Conservation (phyloP, 805 yeast species). For the Suhomyces prunicola region DNA sequence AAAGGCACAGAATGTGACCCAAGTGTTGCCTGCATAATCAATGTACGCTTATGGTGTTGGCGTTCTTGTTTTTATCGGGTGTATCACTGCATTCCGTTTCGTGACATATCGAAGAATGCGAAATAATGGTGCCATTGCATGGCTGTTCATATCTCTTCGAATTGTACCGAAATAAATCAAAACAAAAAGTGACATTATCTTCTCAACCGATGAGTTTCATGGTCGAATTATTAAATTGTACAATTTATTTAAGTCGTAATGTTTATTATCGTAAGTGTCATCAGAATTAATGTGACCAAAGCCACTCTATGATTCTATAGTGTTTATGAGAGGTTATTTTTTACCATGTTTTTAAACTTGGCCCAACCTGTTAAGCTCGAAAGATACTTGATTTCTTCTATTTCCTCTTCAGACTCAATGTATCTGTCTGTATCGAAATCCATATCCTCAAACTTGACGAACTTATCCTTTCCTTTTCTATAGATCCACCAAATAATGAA, state of each 20-base stretch:
- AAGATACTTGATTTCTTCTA: conserved; percentile 33
- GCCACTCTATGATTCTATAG: not conserved
- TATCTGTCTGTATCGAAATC: conserved; percentile 54
- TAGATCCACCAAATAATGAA: conserved; percentile 41
- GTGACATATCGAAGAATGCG: too few species aligned
- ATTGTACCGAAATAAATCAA: too few species aligned
- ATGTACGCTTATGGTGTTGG: too few species aligned
- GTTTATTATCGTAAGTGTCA: not conserved
- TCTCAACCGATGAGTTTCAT: too few species aligned
- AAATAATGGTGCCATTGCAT: too few species aligned
- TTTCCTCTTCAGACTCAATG: conserved; percentile 47
- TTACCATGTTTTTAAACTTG: conserved; percentile 33
- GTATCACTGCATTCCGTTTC: too few species aligned
- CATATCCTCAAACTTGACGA: conserved; percentile 45
- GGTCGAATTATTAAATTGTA: too few species aligned
- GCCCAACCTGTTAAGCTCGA: conserved; percentile 43
- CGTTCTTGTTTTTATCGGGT: too few species aligned
- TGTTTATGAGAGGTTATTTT: conserved; percentile 23
- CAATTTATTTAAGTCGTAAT: not conserved
- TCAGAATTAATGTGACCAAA: not conserved
- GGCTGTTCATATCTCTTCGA: too few species aligned
- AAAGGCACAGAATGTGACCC: not conserved
- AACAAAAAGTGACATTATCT: too few species aligned
- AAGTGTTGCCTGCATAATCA: not conserved
- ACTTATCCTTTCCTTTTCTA: conserved; percentile 38